Conservation (phyloP, 2,329 filamentous ascomycete genomes). For the Verticillium albo-atrum region DNA sequence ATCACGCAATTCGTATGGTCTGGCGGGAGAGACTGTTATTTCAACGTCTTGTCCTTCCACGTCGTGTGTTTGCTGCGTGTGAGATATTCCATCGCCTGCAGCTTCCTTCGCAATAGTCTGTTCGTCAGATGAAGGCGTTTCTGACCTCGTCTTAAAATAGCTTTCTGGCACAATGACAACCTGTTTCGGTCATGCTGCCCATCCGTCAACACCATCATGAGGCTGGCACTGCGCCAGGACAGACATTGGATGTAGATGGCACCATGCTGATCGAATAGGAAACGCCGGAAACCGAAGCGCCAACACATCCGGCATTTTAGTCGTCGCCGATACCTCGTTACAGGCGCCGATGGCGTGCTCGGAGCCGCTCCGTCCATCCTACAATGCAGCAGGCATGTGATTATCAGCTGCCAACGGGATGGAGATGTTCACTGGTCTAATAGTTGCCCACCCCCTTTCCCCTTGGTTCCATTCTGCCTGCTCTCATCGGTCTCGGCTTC, state of each 20-base stretch:
- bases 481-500: background rate
- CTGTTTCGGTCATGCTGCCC: too few species aligned
- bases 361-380: background rate
- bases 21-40: background rate
- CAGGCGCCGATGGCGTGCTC: background rate
- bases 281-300: background rate
- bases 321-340: background rate
- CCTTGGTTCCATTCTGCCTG: background rate
- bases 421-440: background rate
- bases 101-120: background rate
- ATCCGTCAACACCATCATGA: too few species aligned
- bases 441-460: background rate
- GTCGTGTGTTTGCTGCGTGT: background rate
- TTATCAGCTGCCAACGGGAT: background rate
- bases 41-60: background rate
- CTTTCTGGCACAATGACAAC: too few species aligned
- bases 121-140: background rate
- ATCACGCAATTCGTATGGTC: background rate
- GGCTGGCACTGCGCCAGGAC: background rate
- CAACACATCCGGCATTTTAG: background rate
- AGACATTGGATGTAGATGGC: background rate
- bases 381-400: background rate
- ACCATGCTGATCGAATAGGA: background rate
- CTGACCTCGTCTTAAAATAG: too few species aligned
- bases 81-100: background rate